Percentiles rank a stretch among this genome's conserved stretches.
Evolutionary conservation across 23 red algal genomes (phyloP).

Genomic region (Chondrus crispus): DNA sequence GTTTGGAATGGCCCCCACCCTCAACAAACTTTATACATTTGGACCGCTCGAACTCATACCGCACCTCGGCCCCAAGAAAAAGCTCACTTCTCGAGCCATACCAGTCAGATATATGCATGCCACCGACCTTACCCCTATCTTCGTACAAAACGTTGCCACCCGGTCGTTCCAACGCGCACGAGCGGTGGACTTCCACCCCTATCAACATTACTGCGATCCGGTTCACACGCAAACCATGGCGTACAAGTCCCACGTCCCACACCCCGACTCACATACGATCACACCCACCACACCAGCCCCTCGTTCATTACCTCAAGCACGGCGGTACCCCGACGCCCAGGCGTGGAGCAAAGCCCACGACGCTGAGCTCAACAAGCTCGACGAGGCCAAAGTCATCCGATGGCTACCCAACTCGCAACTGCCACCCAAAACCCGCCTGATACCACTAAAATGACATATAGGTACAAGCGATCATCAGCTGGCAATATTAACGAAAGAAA

Average conservation of each 20-base stretch:
- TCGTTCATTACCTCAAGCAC: background rate
- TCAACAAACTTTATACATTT: background rate
- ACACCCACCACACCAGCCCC: background rate
- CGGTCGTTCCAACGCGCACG: background rate
- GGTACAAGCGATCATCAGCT: slow-evolving; percentile 1
- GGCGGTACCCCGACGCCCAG: background rate
- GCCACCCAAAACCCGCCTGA: background rate
- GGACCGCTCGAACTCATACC: background rate
- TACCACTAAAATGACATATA: background rate
- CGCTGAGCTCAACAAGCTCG: background rate
- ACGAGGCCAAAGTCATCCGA: background rate
- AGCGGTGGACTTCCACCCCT: background rate
- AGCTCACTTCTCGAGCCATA: background rate
- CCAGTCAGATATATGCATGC: background rate
- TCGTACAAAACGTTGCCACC: background rate
- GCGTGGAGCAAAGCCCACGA: background rate
- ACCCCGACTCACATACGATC: slow-evolving; percentile 7
- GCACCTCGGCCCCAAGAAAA: background rate
- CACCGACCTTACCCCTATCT: background rate
- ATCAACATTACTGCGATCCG: background rate
- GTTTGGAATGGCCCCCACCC: too few species aligned
- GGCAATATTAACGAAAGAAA: slow-evolving; percentile 1
- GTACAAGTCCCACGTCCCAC: background rate
- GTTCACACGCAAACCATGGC: background rate
- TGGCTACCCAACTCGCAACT: background rate